Evolutionary conservation across 2,329 filamentous ascomycete species (phyloP), one percentile per base, ranked within the genome.

Genomic region (Microdochium paspali): DNA sequence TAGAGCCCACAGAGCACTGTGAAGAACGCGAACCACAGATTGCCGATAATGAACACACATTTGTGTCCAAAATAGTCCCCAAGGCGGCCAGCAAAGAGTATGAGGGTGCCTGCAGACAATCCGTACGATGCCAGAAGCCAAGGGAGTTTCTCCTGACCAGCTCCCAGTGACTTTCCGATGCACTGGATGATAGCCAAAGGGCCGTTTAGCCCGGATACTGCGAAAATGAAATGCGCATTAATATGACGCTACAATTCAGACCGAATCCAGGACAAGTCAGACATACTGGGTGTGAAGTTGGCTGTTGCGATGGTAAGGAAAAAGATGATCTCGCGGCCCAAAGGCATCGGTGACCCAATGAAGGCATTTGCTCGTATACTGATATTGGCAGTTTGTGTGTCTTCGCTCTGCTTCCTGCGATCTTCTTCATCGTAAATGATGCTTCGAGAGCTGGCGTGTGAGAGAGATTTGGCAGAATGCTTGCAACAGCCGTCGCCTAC

Each of bases 31-130:
- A 74, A 73, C 72, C 73, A 77, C 31, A 60, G 44, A 50, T 68
- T 76, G 0, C 73, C 74, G 25, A 71, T 57, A 23, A 77, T 54
- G 49, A 77, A 66, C 49, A 76, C 63, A 3, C 56, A 61, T 56
- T 73, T 74, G 56, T 73, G 69, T 6, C 73, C 74, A 48, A 69
- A 74, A 25, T 74, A 51, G 56, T 76, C 72, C 12, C 73, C 73
- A 2, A 75, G 62, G 3, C 72, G 65, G 1, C 73, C 73, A 1
- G 71, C 67, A 3, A 72, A 54, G 9, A 76, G 62, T 46, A 76
- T 74, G 54, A 76, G 74, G 4, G 69, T 73, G 10, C 73, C 72
- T 2, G 71, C 66, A 0, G 70, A 72, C 39, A 76, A 60, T 35
- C 65, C 66, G 55, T 73, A 76, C 10, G 67, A 68, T 12, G 73